phyloP scores from a whole-genome alignment of 2,329 filamentous ascomycete species.

The Beauveria scarabaeidicola region DNA sequence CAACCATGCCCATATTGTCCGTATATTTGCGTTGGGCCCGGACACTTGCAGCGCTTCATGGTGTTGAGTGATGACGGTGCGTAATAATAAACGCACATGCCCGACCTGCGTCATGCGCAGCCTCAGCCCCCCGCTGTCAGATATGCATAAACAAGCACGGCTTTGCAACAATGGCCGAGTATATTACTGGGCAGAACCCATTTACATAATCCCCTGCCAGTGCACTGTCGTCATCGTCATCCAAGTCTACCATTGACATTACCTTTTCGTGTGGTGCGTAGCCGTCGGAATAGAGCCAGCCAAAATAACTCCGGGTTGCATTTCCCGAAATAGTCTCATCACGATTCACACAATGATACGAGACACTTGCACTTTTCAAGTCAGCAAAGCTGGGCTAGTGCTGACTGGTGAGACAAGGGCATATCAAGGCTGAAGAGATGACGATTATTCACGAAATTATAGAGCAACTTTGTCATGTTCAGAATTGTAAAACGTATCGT shows the following conservation, averaged over 20 bases:
- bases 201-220: neutral
- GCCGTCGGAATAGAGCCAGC: slow-evolving; percentile 21
- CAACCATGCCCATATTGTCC: neutral
- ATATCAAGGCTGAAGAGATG: too few species aligned
- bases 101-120: neutral
- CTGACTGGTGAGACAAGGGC: too few species aligned
- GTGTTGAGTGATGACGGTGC: neutral
- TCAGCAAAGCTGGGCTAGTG: neutral
- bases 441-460: too few species aligned
- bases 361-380: neutral
- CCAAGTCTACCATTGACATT: slow-evolving; percentile 12
- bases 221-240: slow-evolving; percentile 15
- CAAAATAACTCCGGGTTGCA: slow-evolving; percentile 22
- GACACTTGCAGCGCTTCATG: too few species aligned
- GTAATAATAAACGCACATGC: neutral
- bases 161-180: neutral
- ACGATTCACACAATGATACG: slow-evolving; percentile 11
- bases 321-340: slow-evolving; percentile 19
- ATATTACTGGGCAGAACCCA: neutral
- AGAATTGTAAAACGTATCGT: too few species aligned
- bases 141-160: neutral
- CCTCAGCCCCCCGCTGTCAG: neutral
- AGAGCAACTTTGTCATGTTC: too few species aligned
- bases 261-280: slow-evolving; percentile 16
- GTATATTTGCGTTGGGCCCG: neutral